These are phyloP conservation scores for Rubus idaeus DNA, from an alignment of 306 rosid genomes.

Conservation along the genomic window DNA sequence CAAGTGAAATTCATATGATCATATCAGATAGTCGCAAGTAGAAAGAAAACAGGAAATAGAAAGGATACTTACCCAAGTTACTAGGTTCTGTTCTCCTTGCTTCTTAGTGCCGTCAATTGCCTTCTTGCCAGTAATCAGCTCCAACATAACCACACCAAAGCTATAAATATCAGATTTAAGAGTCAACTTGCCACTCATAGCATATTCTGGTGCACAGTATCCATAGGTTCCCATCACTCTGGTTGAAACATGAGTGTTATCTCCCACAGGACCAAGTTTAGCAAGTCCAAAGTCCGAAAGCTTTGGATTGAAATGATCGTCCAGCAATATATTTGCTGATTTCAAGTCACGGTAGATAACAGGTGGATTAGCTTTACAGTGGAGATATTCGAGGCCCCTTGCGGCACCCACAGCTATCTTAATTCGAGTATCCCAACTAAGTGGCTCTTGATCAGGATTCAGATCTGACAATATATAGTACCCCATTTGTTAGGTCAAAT, in stretches of 20 bases:
- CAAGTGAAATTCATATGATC: neutral
- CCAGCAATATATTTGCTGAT: slow-evolving; percentile 87
- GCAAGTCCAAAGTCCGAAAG: slow-evolving; percentile 98
- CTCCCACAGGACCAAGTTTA: slow-evolving; percentile 97
- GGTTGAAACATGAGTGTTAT: slow-evolving; percentile 93
- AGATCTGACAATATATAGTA: slow-evolving; percentile 46
- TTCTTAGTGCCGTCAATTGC: slow-evolving; percentile 61
- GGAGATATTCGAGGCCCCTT: slow-evolving; percentile 90
- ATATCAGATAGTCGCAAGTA: neutral
- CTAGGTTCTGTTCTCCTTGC: slow-evolving; percentile 86
- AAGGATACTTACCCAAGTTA: slow-evolving; percentile 64
- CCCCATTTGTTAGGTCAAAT: slow-evolving; percentile 8
- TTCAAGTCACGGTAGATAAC: slow-evolving; percentile 95
- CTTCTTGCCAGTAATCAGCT: slow-evolving; percentile 86
- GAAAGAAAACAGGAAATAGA: neutral
- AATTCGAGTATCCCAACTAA: slow-evolving; percentile 78
- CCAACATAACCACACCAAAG: slow-evolving; percentile 96
- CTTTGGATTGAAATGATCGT: slow-evolving; percentile 71
- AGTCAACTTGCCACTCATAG: slow-evolving; percentile 95
- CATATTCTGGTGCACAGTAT: slow-evolving; percentile 97
- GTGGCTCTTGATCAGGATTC: slow-evolving; percentile 48
- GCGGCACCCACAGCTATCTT: slow-evolving; percentile 92
- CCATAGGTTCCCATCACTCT: slow-evolving; percentile 98
- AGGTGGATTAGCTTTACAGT: slow-evolving; percentile 89
- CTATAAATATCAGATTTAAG: slow-evolving; percentile 96